These are phyloP conservation scores for Waltergamsia citrina DNA, from an alignment of 2,329 filamentous ascomycete species.

Conservation along the genomic window DNA sequence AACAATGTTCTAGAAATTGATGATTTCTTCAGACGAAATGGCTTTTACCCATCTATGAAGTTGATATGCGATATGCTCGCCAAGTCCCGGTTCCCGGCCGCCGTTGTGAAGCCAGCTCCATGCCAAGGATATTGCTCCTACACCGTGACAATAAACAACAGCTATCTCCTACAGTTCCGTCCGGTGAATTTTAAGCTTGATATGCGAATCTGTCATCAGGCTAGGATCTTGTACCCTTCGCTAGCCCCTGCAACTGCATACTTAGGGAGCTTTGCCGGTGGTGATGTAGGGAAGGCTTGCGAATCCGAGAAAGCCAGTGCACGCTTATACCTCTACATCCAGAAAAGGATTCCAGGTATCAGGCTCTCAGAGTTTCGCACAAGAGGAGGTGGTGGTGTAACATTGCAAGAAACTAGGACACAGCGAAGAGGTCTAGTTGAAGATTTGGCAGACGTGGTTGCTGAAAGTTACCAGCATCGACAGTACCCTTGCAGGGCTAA, in stretches of 20 bases:
- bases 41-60: conserved; percentile 7
- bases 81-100: conserved; percentile 16
- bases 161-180: conserved; percentile 38
- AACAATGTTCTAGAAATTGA: too few relatives aligned
- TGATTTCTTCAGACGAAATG: conserved; percentile 13
- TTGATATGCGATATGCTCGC: conserved; percentile 19
- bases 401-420: conserved; percentile 3
- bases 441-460: conserved; percentile 31
- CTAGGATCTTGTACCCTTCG: conserved; percentile 25
- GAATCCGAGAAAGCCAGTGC: neutral
- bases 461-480: conserved; percentile 21
- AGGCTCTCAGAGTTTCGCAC: conserved; percentile 24
- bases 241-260: conserved; percentile 31
- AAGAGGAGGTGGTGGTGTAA: conserved; percentile 2
- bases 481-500: neutral
- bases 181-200: conserved; percentile 31
- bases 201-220: conserved; percentile 22
- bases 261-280: conserved; percentile 21
- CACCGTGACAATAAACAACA: conserved; percentile 29
- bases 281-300: neutral
- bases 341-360: conserved; percentile 30
- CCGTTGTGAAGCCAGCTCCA: conserved; percentile 18
- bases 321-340: conserved; percentile 30
- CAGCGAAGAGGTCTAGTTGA: conserved; percentile 21
- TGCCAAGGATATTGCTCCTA: conserved; percentile 44